Percentiles rank a stretch among this genome's conserved stretches.
phyloP scores from a whole-genome alignment of 352 stramenopile genomes.

The Halophytophthora batemanensis region DNA sequence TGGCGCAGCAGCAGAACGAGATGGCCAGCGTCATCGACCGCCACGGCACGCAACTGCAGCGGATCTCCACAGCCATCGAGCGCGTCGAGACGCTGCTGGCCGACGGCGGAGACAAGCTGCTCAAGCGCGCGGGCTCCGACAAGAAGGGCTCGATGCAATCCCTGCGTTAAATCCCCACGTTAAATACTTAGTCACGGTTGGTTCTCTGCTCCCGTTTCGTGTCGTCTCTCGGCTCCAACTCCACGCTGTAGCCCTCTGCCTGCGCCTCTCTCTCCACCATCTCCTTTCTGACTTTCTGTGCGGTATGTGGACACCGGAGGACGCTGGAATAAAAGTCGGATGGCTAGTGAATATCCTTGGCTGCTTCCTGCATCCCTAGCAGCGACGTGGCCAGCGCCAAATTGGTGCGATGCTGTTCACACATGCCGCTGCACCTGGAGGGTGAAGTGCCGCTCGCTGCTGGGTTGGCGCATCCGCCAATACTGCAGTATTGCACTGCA shows the following conservation, averaged over 20 bases:
- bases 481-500: slow-evolving; percentile 2
- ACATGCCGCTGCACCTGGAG: slow-evolving; percentile 6
- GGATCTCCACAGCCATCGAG: slow-evolving; percentile 67
- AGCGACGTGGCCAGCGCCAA: slow-evolving; percentile 12
- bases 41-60: slow-evolving; percentile 57
- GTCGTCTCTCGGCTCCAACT: too few species aligned
- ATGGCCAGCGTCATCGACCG: slow-evolving; percentile 68
- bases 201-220: too few species aligned
- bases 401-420: slow-evolving; percentile 12
- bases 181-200: too few species aligned
- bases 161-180: too few species aligned
- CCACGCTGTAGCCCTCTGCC: too few species aligned
- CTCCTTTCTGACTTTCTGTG: too few species aligned
- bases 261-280: too few species aligned
- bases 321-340: too few species aligned
- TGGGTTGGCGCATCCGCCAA: slow-evolving; percentile 4
- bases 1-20: slow-evolving; percentile 69
- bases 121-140: slow-evolving; percentile 2
- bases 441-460: slow-evolving; percentile 4
- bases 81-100: slow-evolving; percentile 61
- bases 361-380: slow-evolving; percentile 9
- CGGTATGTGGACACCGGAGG: too few species aligned
- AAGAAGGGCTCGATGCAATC: background rate
- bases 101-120: slow-evolving; percentile 18
- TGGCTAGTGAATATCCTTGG: background rate